Evolutionary conservation across 306 rosid genomes (phyloP).

Genomic region (Purshia tridentata): DNA sequence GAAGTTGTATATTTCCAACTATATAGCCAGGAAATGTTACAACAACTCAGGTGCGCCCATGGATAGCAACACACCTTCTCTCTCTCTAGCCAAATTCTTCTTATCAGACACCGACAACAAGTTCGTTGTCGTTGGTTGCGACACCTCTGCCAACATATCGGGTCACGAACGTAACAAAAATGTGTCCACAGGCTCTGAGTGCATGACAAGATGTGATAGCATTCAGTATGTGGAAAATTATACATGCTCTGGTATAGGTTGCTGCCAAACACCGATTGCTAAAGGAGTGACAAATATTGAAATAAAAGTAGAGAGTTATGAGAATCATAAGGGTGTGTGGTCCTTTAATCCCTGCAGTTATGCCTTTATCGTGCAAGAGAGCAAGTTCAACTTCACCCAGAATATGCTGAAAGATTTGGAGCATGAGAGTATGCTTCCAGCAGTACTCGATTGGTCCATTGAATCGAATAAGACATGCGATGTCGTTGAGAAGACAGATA

Average conservation of each 20-base stretch:
- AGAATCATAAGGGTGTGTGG: background rate
- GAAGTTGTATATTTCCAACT: background rate
- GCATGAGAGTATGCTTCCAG: background rate
- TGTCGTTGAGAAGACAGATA: background rate
- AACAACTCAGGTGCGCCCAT: accelerated
- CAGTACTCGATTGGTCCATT: constrained; percentile 45
- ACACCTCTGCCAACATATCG: background rate
- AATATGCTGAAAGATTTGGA: background rate
- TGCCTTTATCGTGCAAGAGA: constrained; percentile 24
- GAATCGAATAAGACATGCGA: constrained; percentile 14
- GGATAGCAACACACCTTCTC: accelerated
- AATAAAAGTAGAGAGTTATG: accelerated
- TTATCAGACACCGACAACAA: constrained; percentile 30
- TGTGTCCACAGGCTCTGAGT: constrained; percentile 23
- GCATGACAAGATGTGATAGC: constrained; percentile 22
- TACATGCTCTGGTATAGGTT: constrained; percentile 39
- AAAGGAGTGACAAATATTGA: background rate
- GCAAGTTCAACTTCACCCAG: constrained; percentile 12
- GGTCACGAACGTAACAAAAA: background rate
- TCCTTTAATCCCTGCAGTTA: constrained; percentile 32
- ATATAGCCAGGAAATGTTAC: constrained; percentile 4
- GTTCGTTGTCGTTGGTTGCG: constrained; percentile 34
- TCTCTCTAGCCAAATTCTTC: background rate
- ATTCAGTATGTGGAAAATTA: background rate
- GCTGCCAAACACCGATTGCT: constrained; percentile 38